A percentile compares a stretch with the other conserved stretches of the same genome.
These are phyloP conservation scores for Termitomyces sp. DNA, from an alignment of 768 basidiomycete genomes.

Conservation along the genomic window DNA sequence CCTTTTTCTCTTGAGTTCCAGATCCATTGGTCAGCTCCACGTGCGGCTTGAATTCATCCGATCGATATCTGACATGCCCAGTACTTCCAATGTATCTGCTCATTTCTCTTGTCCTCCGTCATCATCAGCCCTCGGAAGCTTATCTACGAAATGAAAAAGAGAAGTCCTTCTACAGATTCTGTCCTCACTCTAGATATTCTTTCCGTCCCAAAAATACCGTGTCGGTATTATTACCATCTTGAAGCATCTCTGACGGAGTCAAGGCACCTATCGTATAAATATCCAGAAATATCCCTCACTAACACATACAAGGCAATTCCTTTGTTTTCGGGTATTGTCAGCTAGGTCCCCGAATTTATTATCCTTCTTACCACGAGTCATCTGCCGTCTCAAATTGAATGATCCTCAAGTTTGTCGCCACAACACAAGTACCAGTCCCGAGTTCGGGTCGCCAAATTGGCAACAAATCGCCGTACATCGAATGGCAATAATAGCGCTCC, in stretches of 20 bases:
- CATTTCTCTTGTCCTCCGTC: background rate
- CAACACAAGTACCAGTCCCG: constrained; percentile 1
- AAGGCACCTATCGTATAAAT: background rate
- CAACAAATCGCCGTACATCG: background rate
- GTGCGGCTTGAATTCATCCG: constrained; percentile 10
- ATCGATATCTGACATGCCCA: constrained; percentile 6
- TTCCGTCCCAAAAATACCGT: background rate
- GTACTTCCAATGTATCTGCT: background rate
- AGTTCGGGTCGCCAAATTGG: background rate
- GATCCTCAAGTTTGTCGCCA: background rate
- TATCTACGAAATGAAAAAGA: background rate
- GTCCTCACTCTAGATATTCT: background rate
- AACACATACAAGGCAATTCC: background rate
- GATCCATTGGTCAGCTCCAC: constrained; percentile 20
- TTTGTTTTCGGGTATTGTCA: background rate
- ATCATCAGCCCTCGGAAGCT: background rate
- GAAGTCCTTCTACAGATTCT: background rate
- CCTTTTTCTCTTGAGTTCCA: constrained; percentile 19
- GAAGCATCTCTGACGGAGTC: background rate
- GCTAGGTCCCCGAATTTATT: background rate
- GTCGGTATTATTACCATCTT: background rate
- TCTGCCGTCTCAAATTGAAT: background rate
- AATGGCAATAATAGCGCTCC: constrained; percentile 12
- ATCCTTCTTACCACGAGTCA: background rate
- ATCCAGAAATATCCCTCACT: background rate